Evolutionary conservation across 164 flowering plant species (phyloP).

Genomic region (Kingdonia uniflora): DNA sequence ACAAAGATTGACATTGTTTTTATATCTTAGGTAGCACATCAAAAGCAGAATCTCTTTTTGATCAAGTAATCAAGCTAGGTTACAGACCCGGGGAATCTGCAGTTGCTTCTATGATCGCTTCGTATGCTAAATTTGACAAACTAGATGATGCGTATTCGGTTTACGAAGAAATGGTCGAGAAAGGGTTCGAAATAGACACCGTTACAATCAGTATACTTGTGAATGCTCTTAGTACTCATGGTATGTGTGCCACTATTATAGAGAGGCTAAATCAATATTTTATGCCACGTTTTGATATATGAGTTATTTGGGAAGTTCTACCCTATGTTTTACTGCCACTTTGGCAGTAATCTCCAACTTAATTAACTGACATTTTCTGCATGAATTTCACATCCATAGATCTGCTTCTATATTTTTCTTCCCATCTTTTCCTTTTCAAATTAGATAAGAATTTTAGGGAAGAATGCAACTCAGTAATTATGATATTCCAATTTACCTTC

Average conservation of each 20-base stretch:
- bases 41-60: constrained; percentile 40
- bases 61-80: constrained; percentile 37
- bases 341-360: no score
- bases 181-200: constrained; percentile 44
- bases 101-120: constrained; percentile 61
- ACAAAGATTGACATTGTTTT: constrained; percentile 6
- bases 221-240: constrained; percentile 48
- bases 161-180: constrained; percentile 35
- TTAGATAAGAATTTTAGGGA: no score
- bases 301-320: no score
- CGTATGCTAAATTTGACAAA: constrained; percentile 51
- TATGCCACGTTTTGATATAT: no score
- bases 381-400: no score
- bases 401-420: no score
- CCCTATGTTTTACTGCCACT: no score
- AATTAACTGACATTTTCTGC: no score
- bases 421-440: no score
- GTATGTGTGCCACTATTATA: constrained; percentile 23
- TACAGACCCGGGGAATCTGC: constrained; percentile 34
- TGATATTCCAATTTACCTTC: no score
- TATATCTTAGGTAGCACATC: constrained; percentile 40
- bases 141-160: constrained; percentile 41
- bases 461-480: no score
- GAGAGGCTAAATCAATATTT: background rate
- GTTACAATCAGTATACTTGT: constrained; percentile 64